These are phyloP conservation scores for Phytophthora sp. DNA, from an alignment of 352 stramenopile genomes.

Conservation along the genomic window DNA sequence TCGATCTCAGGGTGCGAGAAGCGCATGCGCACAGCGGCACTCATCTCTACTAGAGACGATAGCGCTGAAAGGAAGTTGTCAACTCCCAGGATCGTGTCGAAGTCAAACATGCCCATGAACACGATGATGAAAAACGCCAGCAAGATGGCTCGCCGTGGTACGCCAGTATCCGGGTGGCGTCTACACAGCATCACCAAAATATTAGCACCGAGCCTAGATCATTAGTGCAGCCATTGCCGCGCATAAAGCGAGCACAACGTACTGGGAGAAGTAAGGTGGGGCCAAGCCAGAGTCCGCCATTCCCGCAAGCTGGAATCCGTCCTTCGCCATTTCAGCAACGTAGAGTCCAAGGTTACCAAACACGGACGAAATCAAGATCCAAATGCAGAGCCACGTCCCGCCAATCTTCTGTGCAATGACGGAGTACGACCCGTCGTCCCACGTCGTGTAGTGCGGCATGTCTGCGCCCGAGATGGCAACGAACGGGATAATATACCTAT, in stretches of 20 bases:
- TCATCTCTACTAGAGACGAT: constrained; percentile 77
- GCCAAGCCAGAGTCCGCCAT: constrained; percentile 86
- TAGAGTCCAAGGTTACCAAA: constrained; percentile 85
- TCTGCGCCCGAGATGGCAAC: constrained; percentile 70
- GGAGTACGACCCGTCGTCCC: constrained; percentile 81
- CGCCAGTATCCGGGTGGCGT: constrained; percentile 60
- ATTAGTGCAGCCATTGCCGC: background rate
- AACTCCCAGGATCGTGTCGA: constrained; percentile 80
- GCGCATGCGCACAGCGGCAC: constrained; percentile 76
- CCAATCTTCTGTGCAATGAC: constrained; percentile 70
- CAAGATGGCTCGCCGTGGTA: constrained; percentile 70
- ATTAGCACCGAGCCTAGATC: background rate
- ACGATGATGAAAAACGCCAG: constrained; percentile 82
- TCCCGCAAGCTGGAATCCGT: constrained; percentile 79
- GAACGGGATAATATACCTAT: constrained; percentile 72
- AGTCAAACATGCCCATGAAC: constrained; percentile 82
- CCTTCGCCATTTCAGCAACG: constrained; percentile 84
- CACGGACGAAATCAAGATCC: constrained; percentile 78
- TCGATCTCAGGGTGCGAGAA: constrained; percentile 79
- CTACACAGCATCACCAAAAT: constrained; percentile 23
- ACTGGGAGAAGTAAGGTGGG: constrained; percentile 79
- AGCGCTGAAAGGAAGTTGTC: constrained; percentile 85
- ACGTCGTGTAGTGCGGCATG: constrained; percentile 76
- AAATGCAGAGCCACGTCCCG: constrained; percentile 74
- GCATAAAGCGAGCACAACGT: constrained; percentile 18